phyloP scores from a whole-genome alignment of 495 filamentous ascomycete species.

The Trichocladium uniseriatum region DNA sequence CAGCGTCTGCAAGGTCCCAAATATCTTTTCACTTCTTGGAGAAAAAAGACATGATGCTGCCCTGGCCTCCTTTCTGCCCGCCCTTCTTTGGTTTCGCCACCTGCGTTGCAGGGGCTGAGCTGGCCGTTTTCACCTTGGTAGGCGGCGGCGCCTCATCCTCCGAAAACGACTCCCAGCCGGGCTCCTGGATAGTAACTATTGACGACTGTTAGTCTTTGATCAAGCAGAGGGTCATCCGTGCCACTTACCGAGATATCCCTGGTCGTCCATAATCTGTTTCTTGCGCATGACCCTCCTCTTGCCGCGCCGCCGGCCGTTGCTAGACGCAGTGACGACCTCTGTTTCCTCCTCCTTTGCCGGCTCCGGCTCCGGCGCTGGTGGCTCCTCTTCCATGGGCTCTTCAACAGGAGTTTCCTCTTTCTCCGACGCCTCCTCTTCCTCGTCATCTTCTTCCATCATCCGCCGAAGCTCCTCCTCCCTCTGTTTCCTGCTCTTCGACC shows the following conservation, averaged over 20 bases:
- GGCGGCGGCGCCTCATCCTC: conserved; percentile 64
- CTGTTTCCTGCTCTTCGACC: conserved; percentile 54
- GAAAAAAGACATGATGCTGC: conserved; percentile 93
- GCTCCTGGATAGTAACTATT: conserved; percentile 82
- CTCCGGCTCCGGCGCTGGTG: conserved; percentile 3
- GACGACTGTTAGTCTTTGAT: conserved; percentile 8
- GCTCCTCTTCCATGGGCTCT: conserved; percentile 17
- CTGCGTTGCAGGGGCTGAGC: conserved; percentile 16
- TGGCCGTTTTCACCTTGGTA: conserved; percentile 37
- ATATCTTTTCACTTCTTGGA: conserved; percentile 53
- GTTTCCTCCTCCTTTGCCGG: conserved; percentile 24
- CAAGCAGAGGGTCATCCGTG: background rate
- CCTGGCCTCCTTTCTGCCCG: conserved; percentile 54
- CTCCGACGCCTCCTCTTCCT: conserved; percentile 24
- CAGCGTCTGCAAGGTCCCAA: background rate
- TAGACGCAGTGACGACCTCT: conserved; percentile 46
- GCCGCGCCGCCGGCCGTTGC: conserved; percentile 65
- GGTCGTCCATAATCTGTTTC: conserved; percentile 80
- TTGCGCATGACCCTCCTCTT: conserved; percentile 81
- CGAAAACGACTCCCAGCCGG: conserved; percentile 90
- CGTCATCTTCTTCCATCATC: conserved; percentile 85
- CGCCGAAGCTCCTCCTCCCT: conserved; percentile 62
- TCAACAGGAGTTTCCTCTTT: conserved; percentile 55
- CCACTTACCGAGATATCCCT: conserved; percentile 79
- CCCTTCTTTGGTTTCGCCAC: conserved; percentile 48